Conservation (phyloP, 2,329 filamentous ascomycete genomes). For the Tympanopsis confertula region DNA sequence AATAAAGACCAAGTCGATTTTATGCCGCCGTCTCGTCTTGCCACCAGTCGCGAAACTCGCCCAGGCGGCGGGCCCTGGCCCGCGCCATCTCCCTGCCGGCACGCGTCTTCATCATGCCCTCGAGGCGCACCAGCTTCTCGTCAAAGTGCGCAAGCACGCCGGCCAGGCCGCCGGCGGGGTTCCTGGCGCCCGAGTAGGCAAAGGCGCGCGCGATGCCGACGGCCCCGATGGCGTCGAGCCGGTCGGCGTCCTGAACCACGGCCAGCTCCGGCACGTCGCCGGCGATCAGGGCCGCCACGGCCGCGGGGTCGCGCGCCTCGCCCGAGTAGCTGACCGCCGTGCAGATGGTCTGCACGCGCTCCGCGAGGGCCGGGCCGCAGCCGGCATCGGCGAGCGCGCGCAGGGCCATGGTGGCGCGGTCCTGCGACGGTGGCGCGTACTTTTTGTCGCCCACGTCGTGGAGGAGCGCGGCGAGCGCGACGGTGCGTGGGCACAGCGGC, state of each 20-base stretch:
- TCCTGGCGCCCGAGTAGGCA: slow-evolving; percentile 60
- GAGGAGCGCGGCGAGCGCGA: slow-evolving; percentile 64
- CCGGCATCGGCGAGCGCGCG: slow-evolving; percentile 38
- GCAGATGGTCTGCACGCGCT: slow-evolving; percentile 60
- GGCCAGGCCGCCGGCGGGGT: slow-evolving; percentile 35
- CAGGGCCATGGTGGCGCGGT: slow-evolving; percentile 39
- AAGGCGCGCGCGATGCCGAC: slow-evolving; percentile 73
- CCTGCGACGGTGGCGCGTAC: slow-evolving; percentile 49
- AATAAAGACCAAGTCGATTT: slow-evolving; percentile 7
- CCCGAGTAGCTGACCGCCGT: slow-evolving; percentile 67
- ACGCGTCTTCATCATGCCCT: slow-evolving; percentile 52
- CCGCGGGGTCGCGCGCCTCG: slow-evolving; percentile 54
- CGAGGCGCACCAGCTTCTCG: slow-evolving; percentile 60
- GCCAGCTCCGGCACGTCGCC: slow-evolving; percentile 58
- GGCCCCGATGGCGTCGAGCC: slow-evolving; percentile 81
- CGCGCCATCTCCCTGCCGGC: slow-evolving; percentile 38
- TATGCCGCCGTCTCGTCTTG: slow-evolving; percentile 29
- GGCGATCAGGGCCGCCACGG: slow-evolving; percentile 48
- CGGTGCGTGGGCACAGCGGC: slow-evolving; percentile 15
- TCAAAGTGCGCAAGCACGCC: slow-evolving; percentile 65
- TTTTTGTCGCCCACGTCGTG: slow-evolving; percentile 86
- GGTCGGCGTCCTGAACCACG: slow-evolving; percentile 83
- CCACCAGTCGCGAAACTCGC: slow-evolving; percentile 46
- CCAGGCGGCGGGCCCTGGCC: slow-evolving; percentile 39
- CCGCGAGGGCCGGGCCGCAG: slow-evolving; percentile 48